Evolutionary conservation across 164 flowering plant genomes (phyloP).

Genomic region (Pachysandra terminalis): DNA sequence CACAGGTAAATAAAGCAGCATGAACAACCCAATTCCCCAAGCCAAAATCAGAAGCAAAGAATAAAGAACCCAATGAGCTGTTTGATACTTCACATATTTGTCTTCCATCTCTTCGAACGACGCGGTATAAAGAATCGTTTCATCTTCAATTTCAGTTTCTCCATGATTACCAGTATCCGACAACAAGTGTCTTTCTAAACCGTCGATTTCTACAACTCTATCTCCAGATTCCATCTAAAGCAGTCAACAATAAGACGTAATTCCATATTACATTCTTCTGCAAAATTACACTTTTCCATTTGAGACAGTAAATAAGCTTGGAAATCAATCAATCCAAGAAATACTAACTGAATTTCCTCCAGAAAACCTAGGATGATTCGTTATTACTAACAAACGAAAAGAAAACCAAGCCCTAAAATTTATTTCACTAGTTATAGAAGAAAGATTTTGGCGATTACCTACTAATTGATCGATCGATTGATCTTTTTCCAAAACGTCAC

Average conservation of each 20-base stretch:
- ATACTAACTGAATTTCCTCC: neutral
- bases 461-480: neutral
- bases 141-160: constrained; percentile 28
- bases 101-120: constrained; percentile 69
- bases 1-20: constrained; percentile 69
- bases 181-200: constrained; percentile 51
- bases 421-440: too few relatives aligned
- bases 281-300: neutral
- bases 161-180: constrained; percentile 12
- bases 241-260: neutral
- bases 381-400: neutral
- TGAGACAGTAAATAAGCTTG: neutral
- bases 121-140: constrained; percentile 47
- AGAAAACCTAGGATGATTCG: neutral
- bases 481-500: neutral
- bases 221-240: constrained; percentile 45
- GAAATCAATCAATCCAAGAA: neutral
- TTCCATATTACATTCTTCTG: neutral
- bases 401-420: neutral
- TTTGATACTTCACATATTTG: constrained; percentile 63
- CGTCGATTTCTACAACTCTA: constrained; percentile 48
- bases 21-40: constrained; percentile 77
- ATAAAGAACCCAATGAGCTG: constrained; percentile 65
- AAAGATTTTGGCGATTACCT: neutral
- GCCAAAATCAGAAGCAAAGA: constrained; percentile 68